Evolutionary conservation across 2,329 filamentous ascomycete genomes (phyloP).

Genomic region (Trichoderma atrobrunneum): DNA sequence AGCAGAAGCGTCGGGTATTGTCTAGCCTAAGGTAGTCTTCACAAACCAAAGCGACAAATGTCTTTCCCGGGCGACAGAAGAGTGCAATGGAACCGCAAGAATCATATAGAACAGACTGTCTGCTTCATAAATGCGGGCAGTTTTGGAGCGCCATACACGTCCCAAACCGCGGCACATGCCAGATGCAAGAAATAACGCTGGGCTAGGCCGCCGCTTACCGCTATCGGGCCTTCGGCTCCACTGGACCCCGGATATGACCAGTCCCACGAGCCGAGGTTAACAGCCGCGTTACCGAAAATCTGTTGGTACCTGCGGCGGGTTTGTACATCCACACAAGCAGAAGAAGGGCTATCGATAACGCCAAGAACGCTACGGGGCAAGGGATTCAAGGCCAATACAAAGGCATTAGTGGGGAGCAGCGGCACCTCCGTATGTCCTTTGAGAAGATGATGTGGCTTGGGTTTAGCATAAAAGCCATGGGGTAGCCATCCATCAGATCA

Average conservation of each 20-base stretch:
- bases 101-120: not conserved
- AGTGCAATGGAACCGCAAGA: conserved; percentile 8
- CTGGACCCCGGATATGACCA: conserved; percentile 6
- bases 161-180: conserved; percentile 4
- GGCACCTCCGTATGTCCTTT: not conserved
- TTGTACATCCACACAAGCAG: not conserved
- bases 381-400: not conserved
- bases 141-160: not conserved
- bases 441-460: not conserved
- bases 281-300: not conserved
- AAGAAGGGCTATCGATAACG: conserved; percentile 2
- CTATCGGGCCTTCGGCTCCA: conserved; percentile 2
- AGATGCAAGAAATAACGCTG: conserved; percentile 14
- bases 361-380: conserved; percentile 11
- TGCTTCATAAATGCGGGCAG: not conserved
- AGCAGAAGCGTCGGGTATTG: not conserved
- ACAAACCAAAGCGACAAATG: not conserved
- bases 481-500: not conserved
- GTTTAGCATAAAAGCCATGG: not conserved
- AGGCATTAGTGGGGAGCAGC: not conserved
- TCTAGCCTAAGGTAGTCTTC: not conserved
- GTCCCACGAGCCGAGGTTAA: conserved; percentile 17
- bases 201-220: conserved; percentile 6
- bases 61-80: not conserved
- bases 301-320: not conserved